phyloP scores from a whole-genome alignment of 169 alveolate genomes.

The Cryptosporidium bovis region DNA sequence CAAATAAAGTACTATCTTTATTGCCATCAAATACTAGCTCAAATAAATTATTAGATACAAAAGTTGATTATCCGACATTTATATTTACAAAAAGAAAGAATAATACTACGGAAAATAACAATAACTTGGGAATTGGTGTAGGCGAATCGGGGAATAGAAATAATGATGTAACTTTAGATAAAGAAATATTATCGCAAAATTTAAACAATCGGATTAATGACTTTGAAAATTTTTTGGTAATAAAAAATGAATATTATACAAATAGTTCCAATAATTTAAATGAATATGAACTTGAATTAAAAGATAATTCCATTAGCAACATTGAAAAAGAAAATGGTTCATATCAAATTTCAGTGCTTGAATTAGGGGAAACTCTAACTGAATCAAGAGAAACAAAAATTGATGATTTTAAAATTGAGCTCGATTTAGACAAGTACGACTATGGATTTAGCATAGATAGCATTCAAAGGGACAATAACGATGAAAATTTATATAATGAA shows the following conservation, averaged over 20 bases:
- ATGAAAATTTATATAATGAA: not conserved
- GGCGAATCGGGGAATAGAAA: not conserved
- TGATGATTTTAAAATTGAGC: too few species aligned
- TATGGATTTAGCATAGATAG: constrained; percentile 8
- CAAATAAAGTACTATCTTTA: not conserved
- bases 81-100: too few species aligned
- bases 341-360: too few species aligned
- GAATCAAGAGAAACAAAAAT: too few species aligned
- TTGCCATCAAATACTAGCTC: too few species aligned
- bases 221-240: not conserved
- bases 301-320: not conserved
- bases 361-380: too few species aligned
- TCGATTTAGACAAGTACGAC: not conserved
- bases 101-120: not conserved
- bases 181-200: not conserved
- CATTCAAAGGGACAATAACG: not conserved
- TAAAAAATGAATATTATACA: not conserved
- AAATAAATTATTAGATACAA: too few species aligned
- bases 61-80: too few species aligned
- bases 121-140: not conserved
- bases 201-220: not conserved
- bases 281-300: not conserved
- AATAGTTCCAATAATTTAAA: not conserved
- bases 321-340: not conserved
- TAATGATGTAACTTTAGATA: not conserved